These are phyloP conservation scores for Holtermannia corniformis DNA, from an alignment of 768 basidiomycete genomes.

Conservation along the genomic window DNA sequence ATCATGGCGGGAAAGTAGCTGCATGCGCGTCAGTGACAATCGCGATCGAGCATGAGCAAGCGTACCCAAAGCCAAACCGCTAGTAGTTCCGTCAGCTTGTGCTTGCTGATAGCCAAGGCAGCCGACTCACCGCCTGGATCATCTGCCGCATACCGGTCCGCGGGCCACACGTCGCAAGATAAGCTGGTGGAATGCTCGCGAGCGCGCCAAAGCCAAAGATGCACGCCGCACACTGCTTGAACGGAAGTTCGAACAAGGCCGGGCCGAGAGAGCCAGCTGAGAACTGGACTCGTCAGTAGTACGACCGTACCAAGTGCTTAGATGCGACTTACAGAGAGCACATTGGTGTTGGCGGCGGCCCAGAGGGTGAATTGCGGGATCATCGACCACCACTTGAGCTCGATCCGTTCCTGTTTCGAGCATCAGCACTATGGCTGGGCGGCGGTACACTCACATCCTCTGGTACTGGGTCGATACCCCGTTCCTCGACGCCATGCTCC, in stretches of 20 bases:
- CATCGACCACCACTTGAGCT: slow-evolving; percentile 26
- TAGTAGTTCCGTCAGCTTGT: no score
- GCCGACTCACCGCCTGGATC: slow-evolving; percentile 59
- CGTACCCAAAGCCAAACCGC: background rate
- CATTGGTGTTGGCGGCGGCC: slow-evolving; percentile 37
- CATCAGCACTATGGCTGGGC: background rate
- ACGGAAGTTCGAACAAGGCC: slow-evolving; percentile 19
- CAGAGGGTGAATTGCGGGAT: slow-evolving; percentile 35
- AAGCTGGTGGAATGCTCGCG: slow-evolving; percentile 14
- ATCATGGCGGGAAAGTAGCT: slow-evolving; percentile 43
- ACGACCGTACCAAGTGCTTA: background rate
- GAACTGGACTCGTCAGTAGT: slow-evolving; percentile 10
- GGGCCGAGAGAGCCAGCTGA: slow-evolving; percentile 28
- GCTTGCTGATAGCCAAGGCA: no score
- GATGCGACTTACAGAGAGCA: slow-evolving; percentile 22
- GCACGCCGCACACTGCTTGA: slow-evolving; percentile 15
- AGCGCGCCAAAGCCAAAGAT: slow-evolving; percentile 19
- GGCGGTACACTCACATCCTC: slow-evolving; percentile 22
- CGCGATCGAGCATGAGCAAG: background rate
- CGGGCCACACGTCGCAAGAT: slow-evolving; percentile 45
- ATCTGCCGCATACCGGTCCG: slow-evolving; percentile 72
- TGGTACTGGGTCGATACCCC: slow-evolving; percentile 33
- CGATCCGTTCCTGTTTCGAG: slow-evolving; percentile 23
- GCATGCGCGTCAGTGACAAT: background rate
- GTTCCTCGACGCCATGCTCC: slow-evolving; percentile 30